These are phyloP conservation scores for Pythium aquatile DNA, from an alignment of 352 stramenopile species.

Conservation along the genomic window DNA sequence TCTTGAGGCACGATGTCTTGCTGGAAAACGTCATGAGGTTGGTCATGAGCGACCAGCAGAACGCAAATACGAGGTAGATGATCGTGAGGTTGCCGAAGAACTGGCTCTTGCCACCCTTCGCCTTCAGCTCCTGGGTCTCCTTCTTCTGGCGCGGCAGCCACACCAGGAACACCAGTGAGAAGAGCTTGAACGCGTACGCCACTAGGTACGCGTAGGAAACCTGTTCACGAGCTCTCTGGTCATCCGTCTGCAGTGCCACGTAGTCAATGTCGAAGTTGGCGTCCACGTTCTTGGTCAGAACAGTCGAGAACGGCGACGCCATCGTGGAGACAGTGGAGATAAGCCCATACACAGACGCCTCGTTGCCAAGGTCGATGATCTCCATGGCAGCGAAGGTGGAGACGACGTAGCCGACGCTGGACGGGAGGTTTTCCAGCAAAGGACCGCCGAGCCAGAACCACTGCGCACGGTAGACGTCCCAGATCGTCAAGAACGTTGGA, in stretches of 20 bases:
- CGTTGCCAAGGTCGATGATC: constrained; percentile 31
- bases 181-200: constrained; percentile 30
- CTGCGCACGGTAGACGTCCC: constrained; percentile 29
- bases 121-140: constrained; percentile 30
- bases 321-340: constrained; percentile 25
- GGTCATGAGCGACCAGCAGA: constrained; percentile 32
- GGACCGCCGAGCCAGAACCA: constrained; percentile 30
- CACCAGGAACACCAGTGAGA: constrained; percentile 30
- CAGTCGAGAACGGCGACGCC: constrained; percentile 27
- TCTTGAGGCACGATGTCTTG: constrained; percentile 28
- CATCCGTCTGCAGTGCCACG: constrained; percentile 20
- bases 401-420: constrained; percentile 25
- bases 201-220: constrained; percentile 33
- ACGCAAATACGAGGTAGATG: constrained; percentile 18
- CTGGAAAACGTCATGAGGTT: constrained; percentile 35
- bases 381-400: constrained; percentile 29
- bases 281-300: constrained; percentile 29
- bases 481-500: constrained; percentile 32
- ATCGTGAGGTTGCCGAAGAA: constrained; percentile 19
- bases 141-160: constrained; percentile 31
- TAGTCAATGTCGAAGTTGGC: constrained; percentile 28
- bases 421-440: constrained; percentile 28
- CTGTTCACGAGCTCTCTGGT: constrained; percentile 17
- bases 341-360: constrained; percentile 33
- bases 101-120: constrained; percentile 19